Percentiles rank a stretch among this genome's conserved stretches.
Evolutionary conservation across 495 filamentous ascomycete genomes (phyloP).

Genomic region (Penicillium alfredii): DNA sequence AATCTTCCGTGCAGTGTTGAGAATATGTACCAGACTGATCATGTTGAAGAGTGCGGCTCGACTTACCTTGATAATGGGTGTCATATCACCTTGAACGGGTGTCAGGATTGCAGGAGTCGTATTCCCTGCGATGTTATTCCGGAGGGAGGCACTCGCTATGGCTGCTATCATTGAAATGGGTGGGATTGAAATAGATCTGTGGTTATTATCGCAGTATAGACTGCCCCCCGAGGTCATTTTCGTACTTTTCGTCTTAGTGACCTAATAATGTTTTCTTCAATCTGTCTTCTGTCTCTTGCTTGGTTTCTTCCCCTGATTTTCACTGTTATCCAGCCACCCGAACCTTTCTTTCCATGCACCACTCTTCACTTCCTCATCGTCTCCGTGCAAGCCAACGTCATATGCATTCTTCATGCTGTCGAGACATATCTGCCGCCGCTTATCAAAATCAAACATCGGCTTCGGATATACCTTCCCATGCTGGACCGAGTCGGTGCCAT

Average conservation of each 20-base stretch:
- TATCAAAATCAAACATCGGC: slow-evolving; percentile 66
- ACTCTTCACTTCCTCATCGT: slow-evolving; percentile 51
- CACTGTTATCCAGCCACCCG: slow-evolving; percentile 15
- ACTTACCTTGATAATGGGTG: background rate
- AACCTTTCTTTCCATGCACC: slow-evolving; percentile 58
- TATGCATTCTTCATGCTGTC: slow-evolving; percentile 61
- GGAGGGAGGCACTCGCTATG: too few relatives aligned
- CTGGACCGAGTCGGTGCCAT: slow-evolving; percentile 35
- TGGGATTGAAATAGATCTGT: too few relatives aligned
- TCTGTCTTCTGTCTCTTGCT: slow-evolving; percentile 15
- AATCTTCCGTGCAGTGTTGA: background rate
- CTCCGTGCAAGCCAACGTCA: slow-evolving; percentile 52
- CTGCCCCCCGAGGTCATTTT: too few relatives aligned
- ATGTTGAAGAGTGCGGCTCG: background rate
- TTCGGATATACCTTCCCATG: slow-evolving; percentile 51
- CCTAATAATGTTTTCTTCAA: too few relatives aligned
- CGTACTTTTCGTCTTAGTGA: too few relatives aligned
- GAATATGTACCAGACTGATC: background rate
- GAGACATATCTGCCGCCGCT: slow-evolving; percentile 52
- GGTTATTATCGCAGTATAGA: too few relatives aligned
- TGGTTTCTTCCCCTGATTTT: slow-evolving; percentile 9
- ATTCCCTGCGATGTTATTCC: too few relatives aligned
- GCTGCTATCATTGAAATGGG: too few relatives aligned
- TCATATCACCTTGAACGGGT: background rate
- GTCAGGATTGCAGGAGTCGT: background rate